These are phyloP conservation scores for Cupressus sempervirens DNA, from an alignment of 75 land plant species.

Conservation along the genomic window DNA sequence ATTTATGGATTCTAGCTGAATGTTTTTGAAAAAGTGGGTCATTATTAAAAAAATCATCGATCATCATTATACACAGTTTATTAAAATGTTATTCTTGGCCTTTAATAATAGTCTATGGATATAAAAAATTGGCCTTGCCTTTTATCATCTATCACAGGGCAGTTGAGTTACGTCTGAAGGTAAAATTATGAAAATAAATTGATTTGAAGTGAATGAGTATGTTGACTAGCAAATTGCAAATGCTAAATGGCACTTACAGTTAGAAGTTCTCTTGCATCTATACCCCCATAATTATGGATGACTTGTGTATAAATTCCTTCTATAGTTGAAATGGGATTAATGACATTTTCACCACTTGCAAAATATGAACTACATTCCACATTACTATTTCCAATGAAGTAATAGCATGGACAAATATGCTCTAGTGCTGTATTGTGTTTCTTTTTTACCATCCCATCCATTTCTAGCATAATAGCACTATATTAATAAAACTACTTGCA, in stretches of 20 bases:
- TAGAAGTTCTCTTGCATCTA: not conserved
- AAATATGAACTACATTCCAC: not conserved
- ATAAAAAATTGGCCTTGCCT: not conserved
- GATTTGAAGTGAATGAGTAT: not conserved
- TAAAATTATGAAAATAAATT: not conserved
- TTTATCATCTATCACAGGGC: not conserved
- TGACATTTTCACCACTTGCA: not conserved
- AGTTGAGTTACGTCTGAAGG: not conserved
- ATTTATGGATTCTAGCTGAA: not conserved
- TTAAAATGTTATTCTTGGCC: not conserved
- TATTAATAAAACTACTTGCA: not conserved
- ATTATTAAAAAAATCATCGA: not conserved
- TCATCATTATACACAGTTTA: not conserved
- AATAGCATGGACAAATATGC: no score
- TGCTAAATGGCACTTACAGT: not conserved
- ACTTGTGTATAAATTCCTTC: not conserved
- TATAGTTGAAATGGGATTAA: not conserved
- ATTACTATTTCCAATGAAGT: not conserved
- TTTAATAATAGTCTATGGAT: not conserved
- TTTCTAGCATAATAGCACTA: not conserved
- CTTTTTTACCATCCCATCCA: not conserved
- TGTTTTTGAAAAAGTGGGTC: not conserved
- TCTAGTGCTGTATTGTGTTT: not conserved
- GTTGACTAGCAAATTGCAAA: not conserved
- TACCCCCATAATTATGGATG: not conserved